Conservation (phyloP, 2,329 filamentous ascomycete genomes). For the Claviceps humidiphila region DNA sequence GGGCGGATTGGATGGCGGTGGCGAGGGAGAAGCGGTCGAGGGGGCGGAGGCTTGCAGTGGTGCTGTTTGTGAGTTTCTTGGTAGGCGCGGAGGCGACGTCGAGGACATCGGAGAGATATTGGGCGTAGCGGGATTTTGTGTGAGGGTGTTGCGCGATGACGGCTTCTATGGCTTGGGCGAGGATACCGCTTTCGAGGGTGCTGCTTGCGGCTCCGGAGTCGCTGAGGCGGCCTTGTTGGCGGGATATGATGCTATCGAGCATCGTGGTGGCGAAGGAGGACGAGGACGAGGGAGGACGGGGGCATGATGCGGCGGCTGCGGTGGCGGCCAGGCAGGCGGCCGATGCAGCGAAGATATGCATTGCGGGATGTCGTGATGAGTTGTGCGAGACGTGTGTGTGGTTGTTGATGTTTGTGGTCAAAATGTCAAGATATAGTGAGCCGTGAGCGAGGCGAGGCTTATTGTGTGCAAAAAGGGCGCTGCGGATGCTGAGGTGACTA, state of each 20-base stretch:
- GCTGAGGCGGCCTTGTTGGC: slow-evolving; percentile 10
- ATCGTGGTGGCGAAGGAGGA: slow-evolving; percentile 3
- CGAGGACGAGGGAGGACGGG: no score
- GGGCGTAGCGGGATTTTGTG: neutral
- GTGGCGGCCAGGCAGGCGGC: neutral
- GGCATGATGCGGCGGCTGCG: neutral
- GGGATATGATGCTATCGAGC: slow-evolving; percentile 13
- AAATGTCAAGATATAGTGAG: no score
- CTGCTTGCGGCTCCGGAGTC: slow-evolving; percentile 11
- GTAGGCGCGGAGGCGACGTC: slow-evolving; percentile 4
- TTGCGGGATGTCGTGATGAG: neutral
- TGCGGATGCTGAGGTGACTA: no score
- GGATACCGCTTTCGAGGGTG: slow-evolving; percentile 13
- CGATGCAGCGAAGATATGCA: neutral
- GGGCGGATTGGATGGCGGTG: slow-evolving; percentile 7
- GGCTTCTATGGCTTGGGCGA: slow-evolving; percentile 10
- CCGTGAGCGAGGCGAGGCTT: no score
- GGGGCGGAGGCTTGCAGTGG: slow-evolving; percentile 7
- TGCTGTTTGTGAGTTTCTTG: slow-evolving; percentile 6
- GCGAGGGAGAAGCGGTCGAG: slow-evolving; percentile 14
- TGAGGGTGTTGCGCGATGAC: slow-evolving; percentile 8
- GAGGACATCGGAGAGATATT: slow-evolving; percentile 9
- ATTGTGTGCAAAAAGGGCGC: no score
- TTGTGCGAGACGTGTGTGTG: neutral
- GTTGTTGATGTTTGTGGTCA: neutral